Conservation (phyloP, 2,329 filamentous ascomycete species). For the Fusarium scirpi region DNA sequence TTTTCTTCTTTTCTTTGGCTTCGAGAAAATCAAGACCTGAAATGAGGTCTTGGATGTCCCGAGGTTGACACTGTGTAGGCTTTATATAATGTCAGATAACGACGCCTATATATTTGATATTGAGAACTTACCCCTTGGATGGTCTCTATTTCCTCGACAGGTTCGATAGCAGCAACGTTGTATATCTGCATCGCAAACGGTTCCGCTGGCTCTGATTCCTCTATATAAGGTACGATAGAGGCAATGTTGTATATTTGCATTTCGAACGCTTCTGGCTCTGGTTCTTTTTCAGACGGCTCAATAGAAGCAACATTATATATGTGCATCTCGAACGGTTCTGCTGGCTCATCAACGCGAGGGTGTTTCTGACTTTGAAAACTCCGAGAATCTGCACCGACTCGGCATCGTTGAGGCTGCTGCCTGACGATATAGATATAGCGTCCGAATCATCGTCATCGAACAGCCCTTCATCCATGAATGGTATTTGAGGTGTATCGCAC, state of each 20-base stretch:
- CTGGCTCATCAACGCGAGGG: background rate
- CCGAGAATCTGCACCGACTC: background rate
- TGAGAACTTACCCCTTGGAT: background rate
- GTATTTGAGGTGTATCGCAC: background rate
- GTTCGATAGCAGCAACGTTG: background rate
- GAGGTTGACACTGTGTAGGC: background rate
- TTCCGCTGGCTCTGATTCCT: background rate
- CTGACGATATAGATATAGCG: background rate
- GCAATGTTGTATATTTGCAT: background rate
- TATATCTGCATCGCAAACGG: background rate
- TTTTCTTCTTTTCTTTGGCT: background rate
- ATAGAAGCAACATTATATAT: background rate
- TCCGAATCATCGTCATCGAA: background rate
- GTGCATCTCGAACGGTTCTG: background rate
- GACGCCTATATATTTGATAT: background rate
- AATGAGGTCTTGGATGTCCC: background rate
- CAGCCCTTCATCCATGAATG: background rate
- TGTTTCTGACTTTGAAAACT: background rate
- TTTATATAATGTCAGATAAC: background rate
- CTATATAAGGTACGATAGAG: background rate
- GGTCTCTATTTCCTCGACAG: rapidly evolving
- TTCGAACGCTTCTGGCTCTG: background rate
- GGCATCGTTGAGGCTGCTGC: background rate
- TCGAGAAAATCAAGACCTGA: background rate
- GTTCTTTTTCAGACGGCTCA: background rate